Evolutionary conservation across 2,329 filamentous ascomycete species (phyloP), one percentile per base, ranked within the genome.

Genomic region (Paecilomyces sp.): DNA sequence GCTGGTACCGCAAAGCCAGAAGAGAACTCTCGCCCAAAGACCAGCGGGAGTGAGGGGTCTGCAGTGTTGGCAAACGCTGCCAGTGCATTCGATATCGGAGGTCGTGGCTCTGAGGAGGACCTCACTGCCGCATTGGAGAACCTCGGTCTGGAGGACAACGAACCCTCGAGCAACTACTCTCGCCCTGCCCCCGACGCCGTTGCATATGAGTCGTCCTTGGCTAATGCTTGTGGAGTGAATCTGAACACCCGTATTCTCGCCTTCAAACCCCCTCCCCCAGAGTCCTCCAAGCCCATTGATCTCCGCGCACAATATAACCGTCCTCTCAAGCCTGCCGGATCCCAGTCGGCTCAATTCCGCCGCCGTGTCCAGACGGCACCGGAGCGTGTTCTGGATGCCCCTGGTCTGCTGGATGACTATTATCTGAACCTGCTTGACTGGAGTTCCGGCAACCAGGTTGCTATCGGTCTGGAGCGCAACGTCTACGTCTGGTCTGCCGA

Each of bases 401-500:
- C 94, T 5, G 94, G 93, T 59, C 86, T 99, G 57, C 89, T 97
- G 62, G 94, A 99, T 70, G 94, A 99, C 80, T 99, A 97, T 84
- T 99, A 99, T 76, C 89, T 99, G 68, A 99, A 99, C 82, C 84
- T 99, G 47, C 86, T 99, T 28, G 94, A 99, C 80, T 99, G 94
- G 94, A 96, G 92, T 73, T 94, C 92, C 6, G 88, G 90, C 62
- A 99, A 99, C 82, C 94, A 99, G 77, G 93, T 99, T 58, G 94
- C 94, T 55, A 97, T 99, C 73, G 94, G 93, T 60, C 86, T 99
- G 12, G 94, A 97, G 81, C 92, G 93, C 66, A 96, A 89, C 67
- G 94, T 99, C 68, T 99, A 99, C 71, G 90, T 99, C 68, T 99
- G 94, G 94, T 97, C 94, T 36, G 94, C 94, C 13, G 94, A 97